These are phyloP conservation scores for Pelargonium exstipulatum DNA, from an alignment of 441 rosid species.

Conservation along the genomic window DNA sequence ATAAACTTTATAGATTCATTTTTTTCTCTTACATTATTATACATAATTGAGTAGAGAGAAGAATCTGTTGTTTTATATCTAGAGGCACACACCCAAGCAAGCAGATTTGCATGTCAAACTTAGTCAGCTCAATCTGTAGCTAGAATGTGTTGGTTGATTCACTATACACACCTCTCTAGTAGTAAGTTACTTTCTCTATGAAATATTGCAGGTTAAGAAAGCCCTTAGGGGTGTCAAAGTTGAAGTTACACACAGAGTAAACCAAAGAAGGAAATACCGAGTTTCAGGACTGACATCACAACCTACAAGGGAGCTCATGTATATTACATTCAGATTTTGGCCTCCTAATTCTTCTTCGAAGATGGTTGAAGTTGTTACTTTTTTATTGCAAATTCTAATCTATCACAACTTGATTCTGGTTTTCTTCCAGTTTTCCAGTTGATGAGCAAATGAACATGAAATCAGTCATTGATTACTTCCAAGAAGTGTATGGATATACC, in stretches of 20 bases:
- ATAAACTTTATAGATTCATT: not conserved
- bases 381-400: not conserved
- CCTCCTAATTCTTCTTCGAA: not conserved
- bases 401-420: not conserved
- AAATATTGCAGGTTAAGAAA: conserved; percentile 37
- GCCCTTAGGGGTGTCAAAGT: conserved; percentile 50
- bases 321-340: conserved; percentile 10
- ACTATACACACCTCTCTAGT: not conserved
- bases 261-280: conserved; percentile 38
- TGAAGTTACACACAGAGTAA: conserved; percentile 48
- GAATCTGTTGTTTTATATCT: too few relatives aligned
- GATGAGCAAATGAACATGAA: conserved; percentile 44
- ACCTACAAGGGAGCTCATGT: conserved; percentile 43
- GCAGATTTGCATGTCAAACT: too few relatives aligned
- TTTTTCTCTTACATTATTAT: not conserved
- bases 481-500: conserved; percentile 38
- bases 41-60: not conserved
- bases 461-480: conserved; percentile 44
- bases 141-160: not conserved
- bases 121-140: not conserved
- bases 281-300: conserved; percentile 44
- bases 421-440: conserved; percentile 33
- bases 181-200: not conserved
- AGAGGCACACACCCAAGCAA: too few relatives aligned
- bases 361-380: not conserved